These are phyloP conservation scores for Coprinopsis cinerea DNA, from an alignment of 768 basidiomycete species.

Conservation along the genomic window DNA sequence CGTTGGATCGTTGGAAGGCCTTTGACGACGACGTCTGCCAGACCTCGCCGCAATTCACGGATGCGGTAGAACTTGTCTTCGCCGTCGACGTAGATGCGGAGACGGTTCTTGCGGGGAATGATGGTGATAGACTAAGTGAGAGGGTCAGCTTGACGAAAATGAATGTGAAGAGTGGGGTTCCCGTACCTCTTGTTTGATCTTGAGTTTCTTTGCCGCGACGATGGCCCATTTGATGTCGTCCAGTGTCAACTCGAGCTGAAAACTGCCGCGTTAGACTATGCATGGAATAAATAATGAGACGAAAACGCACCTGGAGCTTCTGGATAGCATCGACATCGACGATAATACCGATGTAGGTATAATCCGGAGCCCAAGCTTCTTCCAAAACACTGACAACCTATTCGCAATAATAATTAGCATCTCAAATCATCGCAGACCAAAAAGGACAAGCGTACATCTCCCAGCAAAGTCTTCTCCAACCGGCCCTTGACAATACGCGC, in stretches of 20 bases:
- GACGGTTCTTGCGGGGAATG: slow-evolving; percentile 64
- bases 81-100: slow-evolving; percentile 76
- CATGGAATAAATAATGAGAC: neutral
- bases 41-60: slow-evolving; percentile 77
- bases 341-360: slow-evolving; percentile 90
- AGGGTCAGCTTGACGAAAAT: slow-evolving; percentile 7
- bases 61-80: slow-evolving; percentile 78
- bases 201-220: slow-evolving; percentile 79
- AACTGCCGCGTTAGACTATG: too few relatives aligned
- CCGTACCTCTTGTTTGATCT: slow-evolving; percentile 79
- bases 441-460: slow-evolving; percentile 58
- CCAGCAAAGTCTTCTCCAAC: slow-evolving; percentile 89
- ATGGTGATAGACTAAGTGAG: slow-evolving; percentile 61
- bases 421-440: neutral
- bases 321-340: slow-evolving; percentile 84
- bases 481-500: slow-evolving; percentile 97
- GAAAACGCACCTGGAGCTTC: slow-evolving; percentile 69
- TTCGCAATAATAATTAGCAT: neutral
- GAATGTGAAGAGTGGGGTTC: neutral
- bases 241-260: slow-evolving; percentile 83
- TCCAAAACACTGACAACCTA: slow-evolving; percentile 90
- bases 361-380: slow-evolving; percentile 92
- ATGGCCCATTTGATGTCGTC: slow-evolving; percentile 94
- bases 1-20: slow-evolving; percentile 84
- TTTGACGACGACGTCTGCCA: slow-evolving; percentile 85